phyloP scores from a whole-genome alignment of 495 filamentous ascomycete genomes.

The Annulohypoxylon moriforme region DNA sequence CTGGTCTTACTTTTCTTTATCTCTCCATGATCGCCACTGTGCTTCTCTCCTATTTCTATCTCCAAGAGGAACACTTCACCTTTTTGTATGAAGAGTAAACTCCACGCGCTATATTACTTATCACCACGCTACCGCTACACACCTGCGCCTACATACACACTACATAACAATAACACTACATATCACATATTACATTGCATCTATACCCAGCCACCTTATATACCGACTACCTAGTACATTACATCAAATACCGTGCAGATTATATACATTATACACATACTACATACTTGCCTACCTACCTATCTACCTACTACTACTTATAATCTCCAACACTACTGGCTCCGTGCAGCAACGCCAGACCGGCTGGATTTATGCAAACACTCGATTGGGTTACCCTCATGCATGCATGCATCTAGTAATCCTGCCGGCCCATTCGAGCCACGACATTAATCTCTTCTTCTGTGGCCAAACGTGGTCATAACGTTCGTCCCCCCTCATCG shows the following conservation, averaged over 20 bases:
- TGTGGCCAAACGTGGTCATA: slow-evolving; percentile 48
- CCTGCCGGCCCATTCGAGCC: slow-evolving; percentile 69
- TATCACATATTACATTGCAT: neutral
- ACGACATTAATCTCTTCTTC: slow-evolving; percentile 60
- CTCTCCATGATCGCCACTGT: slow-evolving; percentile 6
- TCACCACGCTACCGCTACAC: neutral
- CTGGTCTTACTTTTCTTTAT: slow-evolving; percentile 12
- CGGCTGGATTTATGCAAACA: slow-evolving; percentile 55
- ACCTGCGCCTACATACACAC: neutral
- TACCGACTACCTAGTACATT: neutral
- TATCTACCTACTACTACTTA: slow-evolving; percentile 31
- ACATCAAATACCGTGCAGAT: neutral
- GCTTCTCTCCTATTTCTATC: neutral
- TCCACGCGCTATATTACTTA: neutral
- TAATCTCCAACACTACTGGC: slow-evolving; percentile 33
- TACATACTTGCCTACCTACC: slow-evolving; percentile 1
- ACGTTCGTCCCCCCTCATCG: slow-evolving; percentile 37
- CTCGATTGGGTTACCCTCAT: slow-evolving; percentile 61
- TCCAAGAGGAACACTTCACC: slow-evolving; percentile 16
- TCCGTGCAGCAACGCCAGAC: slow-evolving; percentile 42
- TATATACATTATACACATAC: slow-evolving; percentile 13
- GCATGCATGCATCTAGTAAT: slow-evolving; percentile 63
- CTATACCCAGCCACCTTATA: neutral
- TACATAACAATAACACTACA: neutral
- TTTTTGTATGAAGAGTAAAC: slow-evolving; percentile 7